Base-by-base conservation (phyloP, 371 early-diverging fungal species). In the Lichtheimia ornata region DNA sequence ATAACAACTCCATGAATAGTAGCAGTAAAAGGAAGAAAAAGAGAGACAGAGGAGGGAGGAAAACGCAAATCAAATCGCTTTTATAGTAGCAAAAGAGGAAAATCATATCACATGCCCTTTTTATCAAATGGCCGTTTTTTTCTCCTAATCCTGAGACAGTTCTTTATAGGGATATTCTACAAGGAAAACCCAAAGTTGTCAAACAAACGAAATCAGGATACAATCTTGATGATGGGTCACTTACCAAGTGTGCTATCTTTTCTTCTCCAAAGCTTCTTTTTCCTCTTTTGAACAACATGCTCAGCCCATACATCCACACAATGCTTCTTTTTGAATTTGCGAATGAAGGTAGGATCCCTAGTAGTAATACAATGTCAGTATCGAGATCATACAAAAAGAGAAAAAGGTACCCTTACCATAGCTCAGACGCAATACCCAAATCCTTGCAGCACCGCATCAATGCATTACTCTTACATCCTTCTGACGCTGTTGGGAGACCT, bases 391-490 rank as follows among this genome's bases (percentile, higher is more conserved):
- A 44, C 22, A 22, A 22, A 35, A 59, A 22, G 25, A 42, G n/a
- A 12, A 2, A 7, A 13, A 18, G 45, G 2, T 24, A 42, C 28
- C 55, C 58, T 66, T 72, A 72, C 98, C 97, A 97, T 61, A 98
- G 76, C 71, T 98, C 97, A 40, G 88, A 89, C 9, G 96, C 94
- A 52, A 95, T 81, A 35, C 97, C 97, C 50, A 98, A 74, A 78
- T 98, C 98, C 72, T 98, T 98, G 82, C 97, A 98, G 76, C 97
- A 97, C 42, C 97, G 85, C 88, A 96, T 93, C 63, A 98, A 75
- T 7, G 98, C 97, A 69, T 96, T 97, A 50, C 91, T 91, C 71
- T 94, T 96, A 69, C 90, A 89, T 4, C 96, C 97, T 79, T 98
- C 97, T 0, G 92, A 84, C 0, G 97, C 96, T 0, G 94, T 96